These are phyloP conservation scores for Venturia pyrina DNA, from an alignment of 2,329 filamentous ascomycete genomes.

Conservation along the genomic window DNA sequence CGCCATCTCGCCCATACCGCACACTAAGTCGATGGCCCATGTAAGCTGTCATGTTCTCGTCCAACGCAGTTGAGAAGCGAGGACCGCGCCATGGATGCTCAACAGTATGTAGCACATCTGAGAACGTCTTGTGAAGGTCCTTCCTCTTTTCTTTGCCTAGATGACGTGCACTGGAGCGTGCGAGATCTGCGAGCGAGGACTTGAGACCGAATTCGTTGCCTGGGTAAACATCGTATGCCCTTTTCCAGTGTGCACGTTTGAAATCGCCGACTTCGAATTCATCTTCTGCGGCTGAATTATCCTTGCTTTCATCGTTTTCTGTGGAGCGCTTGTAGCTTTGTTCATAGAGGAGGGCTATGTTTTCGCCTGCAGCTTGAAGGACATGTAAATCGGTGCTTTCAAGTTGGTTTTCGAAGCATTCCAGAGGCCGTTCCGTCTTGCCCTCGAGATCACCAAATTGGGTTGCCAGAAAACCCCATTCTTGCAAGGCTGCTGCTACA, in stretches of 20 bases:
- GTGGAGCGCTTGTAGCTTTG: conserved; percentile 52
- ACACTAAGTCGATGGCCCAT: conserved; percentile 55
- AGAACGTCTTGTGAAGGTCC: conserved; percentile 54
- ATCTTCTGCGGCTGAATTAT: conserved; percentile 36
- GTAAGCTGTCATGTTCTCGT: conserved; percentile 47
- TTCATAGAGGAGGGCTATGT: conserved; percentile 77
- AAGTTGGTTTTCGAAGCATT: conserved; percentile 77
- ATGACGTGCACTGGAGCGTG: conserved; percentile 49
- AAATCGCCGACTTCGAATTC: conserved; percentile 16
- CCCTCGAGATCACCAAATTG: conserved; percentile 65
- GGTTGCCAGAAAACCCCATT: conserved; percentile 73
- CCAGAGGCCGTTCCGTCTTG: conserved; percentile 61
- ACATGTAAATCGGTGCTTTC: conserved; percentile 63
- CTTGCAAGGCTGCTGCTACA: conserved; percentile 64
- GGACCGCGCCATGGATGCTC: conserved; percentile 58
- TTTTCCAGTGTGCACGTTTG: conserved; percentile 21
- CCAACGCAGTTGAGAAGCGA: conserved; percentile 53
- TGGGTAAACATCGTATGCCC: conserved; percentile 56
- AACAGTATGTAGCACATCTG: conserved; percentile 55
- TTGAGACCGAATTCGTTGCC: conserved; percentile 45
- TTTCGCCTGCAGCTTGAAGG: conserved; percentile 66
- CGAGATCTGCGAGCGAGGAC: conserved; percentile 48
- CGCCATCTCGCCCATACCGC: conserved; percentile 32
- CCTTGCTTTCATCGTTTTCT: conserved; percentile 42
- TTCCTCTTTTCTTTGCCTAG: conserved; percentile 59